Evolutionary conservation across 108 stramenopile species (phyloP), one percentile per base, ranked within the genome.

Genomic region (Epithemia pelagica): DNA sequence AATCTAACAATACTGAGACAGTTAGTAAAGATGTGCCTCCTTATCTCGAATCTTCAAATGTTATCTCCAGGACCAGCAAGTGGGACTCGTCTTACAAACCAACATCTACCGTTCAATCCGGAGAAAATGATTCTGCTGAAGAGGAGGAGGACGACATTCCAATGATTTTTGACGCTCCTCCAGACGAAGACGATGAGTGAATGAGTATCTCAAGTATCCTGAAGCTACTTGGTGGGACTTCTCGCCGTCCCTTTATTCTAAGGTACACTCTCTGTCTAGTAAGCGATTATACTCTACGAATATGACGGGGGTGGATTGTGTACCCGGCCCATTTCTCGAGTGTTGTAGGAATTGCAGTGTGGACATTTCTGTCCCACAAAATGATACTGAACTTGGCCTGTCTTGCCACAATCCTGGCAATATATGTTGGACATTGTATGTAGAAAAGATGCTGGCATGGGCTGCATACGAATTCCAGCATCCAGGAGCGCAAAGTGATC

Each of bases 401-500:
- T 86, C 62, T 86, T 82, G 21, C 77, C 76, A 69, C 92, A 94
- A 67, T 94, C 92, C 62, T 94, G 92, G 65, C 92, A 94, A 61
- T 94, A 89, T 25, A 89, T 87, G 57, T 87, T 94, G 59, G 85
- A 81, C 30, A 80, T 67, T 0, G 86, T 89, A 0, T 78, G 75
- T 30, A 71, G 66, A 64, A 85, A 94, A 0, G 76, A 84, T 23
- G 66, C 62, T n/a, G 92, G 92, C 92, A 94, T 94, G 28, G 88
- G 88, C 61, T 94, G 89, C 86, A 87, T 87, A 28, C 89, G 74
- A 28, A 94, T 79, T 2, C 89, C 92, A 32, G 82, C 80, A 74
- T 94, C 87, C n/a, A 94, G 71, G 15, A 87, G 71, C 8, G 83
- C 81, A 75, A 93, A 93, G 63, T 94, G 89, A 29, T 91, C 93